Evolutionary conservation across 371 early-diverging fungal species (phyloP).

Genomic region (Haplosporangium sp.): DNA sequence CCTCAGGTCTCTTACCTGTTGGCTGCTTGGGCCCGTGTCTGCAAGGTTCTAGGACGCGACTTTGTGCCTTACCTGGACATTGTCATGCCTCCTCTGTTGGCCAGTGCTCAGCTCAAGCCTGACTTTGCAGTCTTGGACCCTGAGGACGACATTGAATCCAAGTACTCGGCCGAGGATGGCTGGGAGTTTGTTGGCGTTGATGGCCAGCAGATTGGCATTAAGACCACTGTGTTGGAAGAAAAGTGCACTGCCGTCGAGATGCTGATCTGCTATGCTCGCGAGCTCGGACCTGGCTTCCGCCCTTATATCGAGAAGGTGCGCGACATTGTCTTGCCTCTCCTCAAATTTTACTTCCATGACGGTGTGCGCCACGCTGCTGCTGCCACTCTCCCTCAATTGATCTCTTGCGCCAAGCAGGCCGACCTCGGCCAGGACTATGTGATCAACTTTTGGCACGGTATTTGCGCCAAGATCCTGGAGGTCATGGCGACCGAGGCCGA

Average conservation of each 20-base stretch:
- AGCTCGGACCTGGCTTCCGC: conserved; percentile 89
- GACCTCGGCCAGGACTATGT: conserved; percentile 57
- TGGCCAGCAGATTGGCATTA: conserved; percentile 94
- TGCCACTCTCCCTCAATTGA: conserved; percentile 81
- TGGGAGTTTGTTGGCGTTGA: conserved; percentile 94
- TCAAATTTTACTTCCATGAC: conserved; percentile 97
- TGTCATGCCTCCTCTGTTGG: conserved; percentile 94
- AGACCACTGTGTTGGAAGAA: conserved; percentile 94
- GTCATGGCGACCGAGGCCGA: conserved; percentile 81
- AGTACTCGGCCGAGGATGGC: conserved; percentile 92
- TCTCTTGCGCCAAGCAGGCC: conserved; percentile 72
- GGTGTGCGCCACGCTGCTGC: conserved; percentile 94
- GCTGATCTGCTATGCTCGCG: conserved; percentile 93
- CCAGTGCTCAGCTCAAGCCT: conserved; percentile 88
- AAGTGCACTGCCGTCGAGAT: conserved; percentile 98
- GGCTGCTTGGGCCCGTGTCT: conserved; percentile 96
- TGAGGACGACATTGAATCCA: conserved; percentile 88
- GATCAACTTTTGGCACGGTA: conserved; percentile 70
- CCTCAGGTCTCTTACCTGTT: conserved; percentile 91
- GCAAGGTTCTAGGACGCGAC: conserved; percentile 92
- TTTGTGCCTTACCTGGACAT: conserved; percentile 92
- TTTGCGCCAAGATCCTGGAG: conserved; percentile 76
- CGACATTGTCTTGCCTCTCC: conserved; percentile 85
- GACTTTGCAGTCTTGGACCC: conserved; percentile 91
- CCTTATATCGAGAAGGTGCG: conserved; percentile 85